Evolutionary conservation across 441 rosid genomes (phyloP).

Genomic region (Adansonia gregorii): DNA sequence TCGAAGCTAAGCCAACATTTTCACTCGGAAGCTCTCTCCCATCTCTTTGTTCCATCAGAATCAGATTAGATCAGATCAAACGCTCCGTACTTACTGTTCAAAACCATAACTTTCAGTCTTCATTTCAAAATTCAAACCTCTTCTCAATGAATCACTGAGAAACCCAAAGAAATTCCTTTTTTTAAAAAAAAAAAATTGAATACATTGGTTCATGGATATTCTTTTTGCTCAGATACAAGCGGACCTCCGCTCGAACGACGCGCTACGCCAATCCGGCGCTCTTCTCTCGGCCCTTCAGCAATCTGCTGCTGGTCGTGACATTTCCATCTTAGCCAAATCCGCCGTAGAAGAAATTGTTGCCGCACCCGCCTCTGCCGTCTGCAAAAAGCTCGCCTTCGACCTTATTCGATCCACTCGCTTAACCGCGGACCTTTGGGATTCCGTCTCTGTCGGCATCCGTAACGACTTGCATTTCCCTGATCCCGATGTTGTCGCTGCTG

Average conservation of each 20-base stretch:
- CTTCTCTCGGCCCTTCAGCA: slow-evolving; percentile 95
- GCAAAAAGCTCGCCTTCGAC: slow-evolving; percentile 95
- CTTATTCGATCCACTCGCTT: slow-evolving; percentile 91
- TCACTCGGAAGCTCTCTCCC: not conserved
- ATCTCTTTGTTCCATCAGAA: not conserved
- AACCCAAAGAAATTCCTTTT: not conserved
- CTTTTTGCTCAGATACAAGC: slow-evolving; percentile 98
- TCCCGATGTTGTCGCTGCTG: slow-evolving; percentile 93
- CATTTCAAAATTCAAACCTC: not conserved
- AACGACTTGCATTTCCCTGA: slow-evolving; percentile 92
- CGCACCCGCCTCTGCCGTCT: slow-evolving; percentile 89
- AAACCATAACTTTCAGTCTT: not conserved
- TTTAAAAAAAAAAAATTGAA: too few relatives aligned
- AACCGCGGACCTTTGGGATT: slow-evolving; percentile 97
- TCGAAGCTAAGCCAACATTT: not conserved
- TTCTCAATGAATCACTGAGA: slow-evolving; percentile 7
- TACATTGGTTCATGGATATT: slow-evolving; percentile 62
- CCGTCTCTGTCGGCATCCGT: slow-evolving; percentile 79
- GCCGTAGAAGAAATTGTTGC: slow-evolving; percentile 96
- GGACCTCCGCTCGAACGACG: slow-evolving; percentile 96
- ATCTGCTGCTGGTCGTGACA: slow-evolving; percentile 89
- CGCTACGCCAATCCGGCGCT: slow-evolving; percentile 90
- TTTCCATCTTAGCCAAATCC: slow-evolving; percentile 83
- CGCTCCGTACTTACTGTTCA: not conserved
- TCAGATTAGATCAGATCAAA: not conserved